These are phyloP conservation scores for Melastoma malabathricum DNA, from an alignment of 345 rosid species.

Conservation along the genomic window DNA sequence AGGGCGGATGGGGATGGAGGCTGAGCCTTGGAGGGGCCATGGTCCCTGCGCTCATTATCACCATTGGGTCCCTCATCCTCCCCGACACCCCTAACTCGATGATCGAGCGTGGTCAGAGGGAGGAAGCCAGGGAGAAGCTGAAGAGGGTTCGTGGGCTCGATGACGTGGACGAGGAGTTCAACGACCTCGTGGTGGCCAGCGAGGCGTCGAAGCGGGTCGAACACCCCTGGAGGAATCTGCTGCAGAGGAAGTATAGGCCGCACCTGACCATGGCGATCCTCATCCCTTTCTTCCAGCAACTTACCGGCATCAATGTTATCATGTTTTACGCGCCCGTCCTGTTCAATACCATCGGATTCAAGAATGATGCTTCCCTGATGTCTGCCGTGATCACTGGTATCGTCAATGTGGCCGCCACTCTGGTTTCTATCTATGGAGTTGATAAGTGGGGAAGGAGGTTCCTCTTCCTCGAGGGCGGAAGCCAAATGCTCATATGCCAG, in stretches of 20 bases:
- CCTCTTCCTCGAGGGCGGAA: slow-evolving; percentile 63
- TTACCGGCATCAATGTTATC: slow-evolving; percentile 1
- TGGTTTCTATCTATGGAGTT: not conserved
- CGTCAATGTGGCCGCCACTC: not conserved
- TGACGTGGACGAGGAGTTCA: slow-evolving; percentile 3
- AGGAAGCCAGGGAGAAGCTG: slow-evolving; percentile 1
- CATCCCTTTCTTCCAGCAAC: slow-evolving; percentile 3
- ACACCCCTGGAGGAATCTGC: slow-evolving; percentile 2
- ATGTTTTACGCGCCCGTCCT: not conserved
- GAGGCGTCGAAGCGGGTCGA: slow-evolving; percentile 2
- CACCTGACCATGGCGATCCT: not conserved
- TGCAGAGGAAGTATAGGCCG: slow-evolving; percentile 5
- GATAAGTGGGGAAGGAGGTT: slow-evolving; percentile 21
- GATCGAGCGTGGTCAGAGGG: slow-evolving; percentile 1
- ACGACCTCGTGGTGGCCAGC: not conserved
- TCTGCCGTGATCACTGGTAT: slow-evolving; percentile 1
- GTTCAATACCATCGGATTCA: slow-evolving; percentile 4
- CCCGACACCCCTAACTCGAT: slow-evolving; percentile 8
- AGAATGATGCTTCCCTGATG: not conserved
- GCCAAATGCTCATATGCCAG: slow-evolving; percentile 74
- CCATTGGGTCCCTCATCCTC: slow-evolving; percentile 5
- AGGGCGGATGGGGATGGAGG: slow-evolving; percentile 7
- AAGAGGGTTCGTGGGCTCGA: not conserved
- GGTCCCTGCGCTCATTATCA: slow-evolving; percentile 2
- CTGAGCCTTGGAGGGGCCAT: not conserved